These are phyloP conservation scores for Bruguiera hainesii DNA, from an alignment of 441 rosid species.

Conservation along the genomic window DNA sequence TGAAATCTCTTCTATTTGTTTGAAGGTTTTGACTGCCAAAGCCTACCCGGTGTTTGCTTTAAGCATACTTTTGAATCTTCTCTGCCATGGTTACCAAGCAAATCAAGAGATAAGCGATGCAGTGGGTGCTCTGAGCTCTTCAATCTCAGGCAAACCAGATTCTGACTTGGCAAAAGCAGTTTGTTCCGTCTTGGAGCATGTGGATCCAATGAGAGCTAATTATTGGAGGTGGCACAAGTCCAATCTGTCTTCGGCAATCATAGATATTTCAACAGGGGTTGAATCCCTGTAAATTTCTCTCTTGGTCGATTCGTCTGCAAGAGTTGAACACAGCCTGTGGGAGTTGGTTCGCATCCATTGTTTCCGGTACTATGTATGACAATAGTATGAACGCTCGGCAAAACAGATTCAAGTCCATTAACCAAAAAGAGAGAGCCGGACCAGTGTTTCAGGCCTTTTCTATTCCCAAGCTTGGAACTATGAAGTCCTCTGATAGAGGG, in stretches of 20 bases:
- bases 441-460: too few relatives aligned
- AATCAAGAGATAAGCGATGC: conserved; percentile 59
- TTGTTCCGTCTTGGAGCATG: conserved; percentile 55
- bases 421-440: too few relatives aligned
- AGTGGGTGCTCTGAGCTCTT: conserved; percentile 41
- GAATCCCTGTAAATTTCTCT: not conserved
- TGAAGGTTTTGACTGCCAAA: conserved; percentile 47
- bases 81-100: conserved; percentile 61
- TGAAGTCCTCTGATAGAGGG: too few relatives aligned
- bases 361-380: not conserved
- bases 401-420: too few relatives aligned
- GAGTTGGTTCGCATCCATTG: not conserved
- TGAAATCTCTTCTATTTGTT: conserved; percentile 56
- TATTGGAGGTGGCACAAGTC: conserved; percentile 86
- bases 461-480: too few relatives aligned
- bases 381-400: too few relatives aligned
- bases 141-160: conserved; percentile 35
- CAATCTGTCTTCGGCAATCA: conserved; percentile 34
- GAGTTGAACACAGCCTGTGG: not conserved
- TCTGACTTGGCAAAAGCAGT: conserved; percentile 45
- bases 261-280: not conserved
- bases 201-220: conserved; percentile 68
- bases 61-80: conserved; percentile 73
- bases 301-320: not conserved
- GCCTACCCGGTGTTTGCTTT: conserved; percentile 59